Percentiles rank a stretch among this genome's conserved stretches.
These are phyloP conservation scores for Aspergillus campestris DNA, from an alignment of 495 filamentous ascomycete genomes.

Conservation along the genomic window DNA sequence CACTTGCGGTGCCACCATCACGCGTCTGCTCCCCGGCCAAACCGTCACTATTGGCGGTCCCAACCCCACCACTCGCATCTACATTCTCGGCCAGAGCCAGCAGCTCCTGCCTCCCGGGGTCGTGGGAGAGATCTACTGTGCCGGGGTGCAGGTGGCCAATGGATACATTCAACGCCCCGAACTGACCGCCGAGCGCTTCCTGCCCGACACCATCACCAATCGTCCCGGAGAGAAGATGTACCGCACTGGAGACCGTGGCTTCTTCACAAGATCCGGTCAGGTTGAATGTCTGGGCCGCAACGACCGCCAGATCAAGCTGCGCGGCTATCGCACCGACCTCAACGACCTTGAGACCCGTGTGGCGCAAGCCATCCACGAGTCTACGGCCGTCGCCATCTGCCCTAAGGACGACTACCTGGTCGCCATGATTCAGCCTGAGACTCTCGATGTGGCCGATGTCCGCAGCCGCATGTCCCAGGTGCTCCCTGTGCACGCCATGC, in stretches of 20 bases:
- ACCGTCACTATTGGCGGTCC: conserved; percentile 22
- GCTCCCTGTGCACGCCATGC: conserved; percentile 15
- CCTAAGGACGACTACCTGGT: conserved; percentile 13
- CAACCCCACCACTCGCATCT: conserved; percentile 20
- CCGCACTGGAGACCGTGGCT: conserved; percentile 22
- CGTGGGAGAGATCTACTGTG: conserved; percentile 27
- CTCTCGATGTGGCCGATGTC: conserved; percentile 4
- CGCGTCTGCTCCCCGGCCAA: conserved; percentile 5
- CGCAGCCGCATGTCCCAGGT: not conserved
- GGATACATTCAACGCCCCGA: conserved; percentile 25
- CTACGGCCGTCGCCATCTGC: conserved; percentile 3
- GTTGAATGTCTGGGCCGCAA: conserved; percentile 20
- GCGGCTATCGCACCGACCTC: conserved; percentile 26
- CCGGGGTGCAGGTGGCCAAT: conserved; percentile 25
- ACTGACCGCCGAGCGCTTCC: conserved; percentile 6
- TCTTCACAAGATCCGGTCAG: conserved; percentile 18
- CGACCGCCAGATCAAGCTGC: conserved; percentile 30
- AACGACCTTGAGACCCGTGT: conserved; percentile 21
- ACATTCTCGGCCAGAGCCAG: conserved; percentile 17
- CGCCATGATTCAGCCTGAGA: conserved; percentile 13
- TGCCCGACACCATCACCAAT: conserved; percentile 5
- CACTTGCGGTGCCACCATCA: conserved; percentile 20
- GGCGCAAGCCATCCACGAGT: not conserved
- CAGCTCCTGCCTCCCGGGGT: conserved; percentile 14
- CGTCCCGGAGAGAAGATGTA: conserved; percentile 21